Percentiles rank a stretch among this genome's conserved stretches.
Conservation (phyloP, 208 protist genomes). For the Acanthamoeba triangularis region DNA sequence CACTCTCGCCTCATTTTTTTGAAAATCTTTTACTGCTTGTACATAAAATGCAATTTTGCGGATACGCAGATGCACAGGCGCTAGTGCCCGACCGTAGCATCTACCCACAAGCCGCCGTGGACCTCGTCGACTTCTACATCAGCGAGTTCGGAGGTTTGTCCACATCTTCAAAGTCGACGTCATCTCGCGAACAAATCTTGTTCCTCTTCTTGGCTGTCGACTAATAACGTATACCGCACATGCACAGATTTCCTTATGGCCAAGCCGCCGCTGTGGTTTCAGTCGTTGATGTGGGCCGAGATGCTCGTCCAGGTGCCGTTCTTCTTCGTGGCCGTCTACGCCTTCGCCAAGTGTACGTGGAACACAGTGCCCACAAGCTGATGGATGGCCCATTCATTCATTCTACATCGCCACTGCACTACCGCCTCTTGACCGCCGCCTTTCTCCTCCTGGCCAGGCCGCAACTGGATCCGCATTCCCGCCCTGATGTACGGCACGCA, state of each 20-base stretch:
- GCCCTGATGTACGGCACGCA: constrained; percentile 81
- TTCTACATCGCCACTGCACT: too few species aligned
- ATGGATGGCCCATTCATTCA: neutral
- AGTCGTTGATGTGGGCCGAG: constrained; percentile 77
- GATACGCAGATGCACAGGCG: constrained; percentile 8
- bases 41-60: too few species aligned
- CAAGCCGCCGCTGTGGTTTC: constrained; percentile 77
- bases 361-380: too few species aligned
- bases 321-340: constrained; percentile 84
- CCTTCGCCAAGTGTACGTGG: constrained; percentile 66
- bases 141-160: constrained; percentile 20
- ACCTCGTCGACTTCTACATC: constrained; percentile 50
- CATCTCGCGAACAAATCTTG: too few species aligned
- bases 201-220: neutral
- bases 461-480: constrained; percentile 82
- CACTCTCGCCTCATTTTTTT: neutral
- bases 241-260: constrained; percentile 78
- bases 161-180: neutral
- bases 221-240: neutral
- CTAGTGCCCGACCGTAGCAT: neutral
- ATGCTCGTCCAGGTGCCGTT: constrained; percentile 83
- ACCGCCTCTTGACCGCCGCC: too few species aligned
- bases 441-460: neutral
- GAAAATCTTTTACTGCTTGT: too few species aligned
- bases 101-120: neutral